Evolutionary conservation across 1,284 basidiomycete genomes (phyloP).

Genomic region (Tremellales sp.): DNA sequence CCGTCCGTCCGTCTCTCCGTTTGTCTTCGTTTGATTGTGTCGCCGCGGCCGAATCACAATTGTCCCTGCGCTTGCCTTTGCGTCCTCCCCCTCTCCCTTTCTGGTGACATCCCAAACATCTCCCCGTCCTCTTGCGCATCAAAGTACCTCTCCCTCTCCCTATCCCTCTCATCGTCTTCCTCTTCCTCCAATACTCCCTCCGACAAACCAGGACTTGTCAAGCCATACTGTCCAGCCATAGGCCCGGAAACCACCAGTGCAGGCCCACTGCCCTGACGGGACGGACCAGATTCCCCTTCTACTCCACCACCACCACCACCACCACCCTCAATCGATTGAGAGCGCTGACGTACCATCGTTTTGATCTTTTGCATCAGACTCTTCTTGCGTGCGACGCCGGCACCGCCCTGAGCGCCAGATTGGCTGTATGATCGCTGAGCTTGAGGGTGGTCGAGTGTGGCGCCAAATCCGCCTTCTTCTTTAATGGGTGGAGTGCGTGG

Average conservation of each 20-base stretch:
- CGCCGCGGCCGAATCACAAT: background rate
- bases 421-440: slow-evolving; percentile 7
- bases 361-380: slow-evolving; percentile 51
- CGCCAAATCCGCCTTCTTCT: slow-evolving; percentile 16
- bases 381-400: slow-evolving; percentile 48
- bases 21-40: no score
- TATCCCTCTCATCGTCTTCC: slow-evolving; percentile 6
- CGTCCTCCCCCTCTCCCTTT: slow-evolving; percentile 1
- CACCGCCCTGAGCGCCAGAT: slow-evolving; percentile 3
- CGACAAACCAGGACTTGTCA: background rate
- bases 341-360: slow-evolving; percentile 41
- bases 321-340: slow-evolving; percentile 20
- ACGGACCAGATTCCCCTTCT: no score
- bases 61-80: slow-evolving; percentile 6
- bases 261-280: background rate
- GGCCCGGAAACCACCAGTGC: background rate
- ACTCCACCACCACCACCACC: slow-evolving; percentile 1
- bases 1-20: no score
- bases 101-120: slow-evolving; percentile 10
- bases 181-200: slow-evolving; percentile 1
- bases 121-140: slow-evolving; percentile 8
- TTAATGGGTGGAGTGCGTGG: slow-evolving; percentile 18
- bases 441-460: background rate
- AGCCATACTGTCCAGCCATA: slow-evolving; percentile 1
- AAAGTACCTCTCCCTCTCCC: slow-evolving; percentile 17